Evolutionary conservation across 208 protist genomes (phyloP), one percentile per base, ranked within the genome.

Genomic region (Dictyostelium gargantuum): DNA sequence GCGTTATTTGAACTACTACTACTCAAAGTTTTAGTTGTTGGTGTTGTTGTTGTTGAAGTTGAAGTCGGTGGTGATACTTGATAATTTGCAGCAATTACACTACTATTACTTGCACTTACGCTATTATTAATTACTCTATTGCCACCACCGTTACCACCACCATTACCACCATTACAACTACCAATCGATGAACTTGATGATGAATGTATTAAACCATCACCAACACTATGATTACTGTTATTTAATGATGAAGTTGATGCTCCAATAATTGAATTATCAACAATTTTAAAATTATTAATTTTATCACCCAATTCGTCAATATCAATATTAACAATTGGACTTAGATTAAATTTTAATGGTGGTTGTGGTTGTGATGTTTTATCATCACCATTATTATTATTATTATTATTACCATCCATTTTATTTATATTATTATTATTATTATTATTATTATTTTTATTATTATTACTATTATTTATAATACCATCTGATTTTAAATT

Each of bases 401-500:
- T 75, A 46, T 46, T 46, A 10, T n/a, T n/a, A 29, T 17, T 74
- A 17, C 17, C 23, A 32, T 29, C n/a, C 26, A 35, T 66, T 32
- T 66, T 70, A 70, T 40, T 70, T 10, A 5, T 70, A 54, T 52
- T 52, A 77, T 32, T 29, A 29, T 26, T 44, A 74, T n/a, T 74
- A 46, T 74, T 44, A 29, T 29, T 73, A 74, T 29, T 74, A 29
- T 46, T 74, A 74, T 74, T 74, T 26, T n/a, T 56, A 80, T 80
- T 80, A n/a, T 42, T 56, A 56, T 48, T 80, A 56, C 26, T 42
- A 40, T 32, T 85, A n/a, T 42, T 54, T 15, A n/a, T 56, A 8
- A 26, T 56, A 56, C 23, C 23, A 26, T 56, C 23, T 26, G n/a
- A 15, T 15, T 61, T 32, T n/a, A 23, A 13, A 70, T n/a, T 85